Evolutionary conservation across 176 grass and related monocot species (phyloP).

Genomic region (Oryza rufipogon): DNA sequence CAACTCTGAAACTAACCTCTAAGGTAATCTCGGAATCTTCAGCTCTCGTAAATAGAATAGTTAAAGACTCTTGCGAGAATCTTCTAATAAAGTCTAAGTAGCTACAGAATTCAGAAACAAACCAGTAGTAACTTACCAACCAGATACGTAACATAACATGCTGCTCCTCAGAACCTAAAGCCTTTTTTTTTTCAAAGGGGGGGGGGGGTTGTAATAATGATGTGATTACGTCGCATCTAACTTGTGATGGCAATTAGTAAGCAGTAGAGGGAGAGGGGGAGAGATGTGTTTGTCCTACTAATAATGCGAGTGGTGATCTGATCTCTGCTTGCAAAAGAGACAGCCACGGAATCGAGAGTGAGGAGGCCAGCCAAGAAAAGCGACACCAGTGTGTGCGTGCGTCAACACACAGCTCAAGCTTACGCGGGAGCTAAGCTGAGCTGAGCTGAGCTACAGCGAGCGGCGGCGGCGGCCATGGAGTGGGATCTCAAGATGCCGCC

Average conservation of each 20-base stretch:
- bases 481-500: slow-evolving; percentile 83
- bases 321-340: neutral
- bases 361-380: slow-evolving; percentile 7
- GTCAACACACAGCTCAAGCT: neutral
- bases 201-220: neutral
- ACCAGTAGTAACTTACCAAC: too few relatives aligned
- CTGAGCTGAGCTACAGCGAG: neutral
- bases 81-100: too few relatives aligned
- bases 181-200: too few relatives aligned
- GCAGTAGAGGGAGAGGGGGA: neutral
- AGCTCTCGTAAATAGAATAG: too few relatives aligned
- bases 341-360: slow-evolving; percentile 34
- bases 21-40: too few relatives aligned
- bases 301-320: too few relatives aligned
- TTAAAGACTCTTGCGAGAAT: too few relatives aligned
- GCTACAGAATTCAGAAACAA: too few relatives aligned
- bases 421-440: neutral
- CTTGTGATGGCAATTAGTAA: neutral
- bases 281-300: neutral
- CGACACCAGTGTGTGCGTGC: slow-evolving; percentile 6
- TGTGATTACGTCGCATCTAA: neutral
- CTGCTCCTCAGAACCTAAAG: too few relatives aligned
- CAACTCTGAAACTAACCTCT: too few relatives aligned
- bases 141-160: too few relatives aligned
- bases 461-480: slow-evolving; percentile 50